A percentile compares a stretch with the other conserved stretches of the same genome.
Conservation (phyloP, 106 monocot genomes). For the Cymbidium sinense region DNA sequence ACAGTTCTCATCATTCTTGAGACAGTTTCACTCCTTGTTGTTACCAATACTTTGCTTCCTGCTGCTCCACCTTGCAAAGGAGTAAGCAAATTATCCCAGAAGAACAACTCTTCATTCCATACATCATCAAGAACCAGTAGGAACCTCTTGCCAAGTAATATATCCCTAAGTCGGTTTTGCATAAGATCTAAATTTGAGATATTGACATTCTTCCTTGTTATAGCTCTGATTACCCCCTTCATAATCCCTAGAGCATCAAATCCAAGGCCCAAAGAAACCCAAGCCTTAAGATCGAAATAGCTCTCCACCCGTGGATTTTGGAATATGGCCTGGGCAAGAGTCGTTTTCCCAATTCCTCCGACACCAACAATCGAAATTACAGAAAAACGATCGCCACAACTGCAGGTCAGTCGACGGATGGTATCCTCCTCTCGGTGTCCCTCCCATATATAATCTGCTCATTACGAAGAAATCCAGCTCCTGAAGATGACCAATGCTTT, state of each 20-base stretch:
- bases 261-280: conserved; percentile 12
- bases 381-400: background rate
- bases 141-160: background rate
- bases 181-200: conserved; percentile 9
- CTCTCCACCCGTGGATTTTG: background rate
- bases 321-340: conserved; percentile 22
- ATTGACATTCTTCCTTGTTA: conserved; percentile 1
- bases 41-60: background rate
- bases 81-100: background rate
- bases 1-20: background rate
- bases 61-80: background rate
- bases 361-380: conserved; percentile 24
- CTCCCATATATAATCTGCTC: background rate
- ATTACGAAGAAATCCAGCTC: background rate
- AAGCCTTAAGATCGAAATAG: conserved; percentile 7
- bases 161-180: background rate
- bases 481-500: background rate
- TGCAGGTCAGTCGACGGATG: background rate
- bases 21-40: background rate
- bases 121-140: background rate
- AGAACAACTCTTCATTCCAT: background rate
- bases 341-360: conserved; percentile 43
- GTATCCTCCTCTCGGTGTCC: background rate
- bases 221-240: conserved; percentile 12
- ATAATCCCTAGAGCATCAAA: background rate